Base-by-base conservation (phyloP, 2,329 filamentous ascomycete species). In the Leptographium wingfieldii region DNA sequence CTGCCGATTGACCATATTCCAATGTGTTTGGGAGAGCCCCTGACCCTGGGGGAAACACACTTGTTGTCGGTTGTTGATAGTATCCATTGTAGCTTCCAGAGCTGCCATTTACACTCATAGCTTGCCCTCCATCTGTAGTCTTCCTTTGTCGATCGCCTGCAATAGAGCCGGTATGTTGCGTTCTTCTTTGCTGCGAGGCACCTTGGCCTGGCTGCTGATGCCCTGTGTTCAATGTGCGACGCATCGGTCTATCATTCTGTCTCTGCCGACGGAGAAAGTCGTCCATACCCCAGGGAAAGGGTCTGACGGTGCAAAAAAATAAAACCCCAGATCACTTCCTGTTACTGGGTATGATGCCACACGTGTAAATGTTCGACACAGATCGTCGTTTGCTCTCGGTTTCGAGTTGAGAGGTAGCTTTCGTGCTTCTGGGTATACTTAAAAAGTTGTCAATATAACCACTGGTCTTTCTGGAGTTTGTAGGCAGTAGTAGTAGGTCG, bases 171-270 rank as follows among this genome's bases (percentile, higher is more conserved):
- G 68, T 64, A 10, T 59, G 64, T 59, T 72, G 74, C 67, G 78
- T 77, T 67, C 75, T 70, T 22, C 72, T 74, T 64, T 77, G 74
- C 59, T 77, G 74, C 65, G 79, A 72, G 58, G 77, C 72, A 63
- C 80, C 74, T 65, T 79, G 76, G 65, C 77, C 68, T 62, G 76
- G 69, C 49, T 69, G 69, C 52, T 70, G 66, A 66, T 80, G 83
- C 73, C 80, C 77, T 57, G 76, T 71, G 70, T 76, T 78, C 73
- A 79, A 79, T 69, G 76, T 73, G 69, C 82, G 78, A 74, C 86
- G 85, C 73, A 80, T 77, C 71, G 83, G 79, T 74, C 81, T 78
- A 74, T 88, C 87, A 81, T 87, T 83, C 77, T 87, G 86, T 81
- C 87, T 86, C 77, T 84, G 80, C 70, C 83, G 79, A 71, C 81